Percentiles rank a stretch among this genome's conserved stretches.
Conservation (phyloP, 2,329 filamentous ascomycete genomes). For the Acrodontium crateriforme region DNA sequence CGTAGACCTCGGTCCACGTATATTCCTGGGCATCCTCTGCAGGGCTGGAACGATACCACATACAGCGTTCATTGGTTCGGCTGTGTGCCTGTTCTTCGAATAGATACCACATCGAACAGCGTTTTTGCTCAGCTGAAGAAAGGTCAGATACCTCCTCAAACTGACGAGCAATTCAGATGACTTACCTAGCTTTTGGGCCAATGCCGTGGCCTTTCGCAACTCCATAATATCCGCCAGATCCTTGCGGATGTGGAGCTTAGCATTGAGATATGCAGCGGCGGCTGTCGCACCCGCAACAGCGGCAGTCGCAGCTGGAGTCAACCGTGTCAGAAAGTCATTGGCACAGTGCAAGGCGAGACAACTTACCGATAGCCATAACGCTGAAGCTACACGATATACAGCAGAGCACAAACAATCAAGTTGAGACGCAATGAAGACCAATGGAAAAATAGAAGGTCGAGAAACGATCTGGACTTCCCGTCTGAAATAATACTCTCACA, state of each 20-base stretch:
- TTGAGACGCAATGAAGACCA: too few species aligned
- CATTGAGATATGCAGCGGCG: conserved; percentile 46
- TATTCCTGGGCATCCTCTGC: conserved; percentile 22
- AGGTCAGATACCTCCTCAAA: not conserved
- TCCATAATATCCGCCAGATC: conserved; percentile 40
- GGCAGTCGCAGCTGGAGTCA: conserved; percentile 1
- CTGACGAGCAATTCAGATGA: not conserved
- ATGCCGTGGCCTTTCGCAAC: conserved; percentile 26
- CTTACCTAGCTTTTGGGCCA: conserved; percentile 11
- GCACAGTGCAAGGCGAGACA: not conserved
- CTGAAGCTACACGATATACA: too few species aligned
- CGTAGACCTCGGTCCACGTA: conserved; percentile 43
- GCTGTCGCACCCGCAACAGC: conserved; percentile 4
- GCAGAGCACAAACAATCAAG: too few species aligned
- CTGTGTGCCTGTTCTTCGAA: conserved; percentile 32
- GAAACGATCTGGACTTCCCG: too few species aligned
- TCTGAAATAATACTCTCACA: too few species aligned
- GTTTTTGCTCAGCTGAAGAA: conserved; percentile 31
- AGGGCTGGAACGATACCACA: conserved; percentile 51
- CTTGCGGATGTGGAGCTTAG: conserved; percentile 51
- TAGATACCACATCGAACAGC: conserved; percentile 49
- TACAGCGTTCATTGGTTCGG: conserved; percentile 32
- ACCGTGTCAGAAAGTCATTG: too few species aligned
- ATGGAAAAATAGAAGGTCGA: too few species aligned
- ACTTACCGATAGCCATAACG: conserved; percentile 4